These are phyloP conservation scores for Capronia epimyces DNA, from an alignment of 2,329 filamentous ascomycete species.

Conservation along the genomic window DNA sequence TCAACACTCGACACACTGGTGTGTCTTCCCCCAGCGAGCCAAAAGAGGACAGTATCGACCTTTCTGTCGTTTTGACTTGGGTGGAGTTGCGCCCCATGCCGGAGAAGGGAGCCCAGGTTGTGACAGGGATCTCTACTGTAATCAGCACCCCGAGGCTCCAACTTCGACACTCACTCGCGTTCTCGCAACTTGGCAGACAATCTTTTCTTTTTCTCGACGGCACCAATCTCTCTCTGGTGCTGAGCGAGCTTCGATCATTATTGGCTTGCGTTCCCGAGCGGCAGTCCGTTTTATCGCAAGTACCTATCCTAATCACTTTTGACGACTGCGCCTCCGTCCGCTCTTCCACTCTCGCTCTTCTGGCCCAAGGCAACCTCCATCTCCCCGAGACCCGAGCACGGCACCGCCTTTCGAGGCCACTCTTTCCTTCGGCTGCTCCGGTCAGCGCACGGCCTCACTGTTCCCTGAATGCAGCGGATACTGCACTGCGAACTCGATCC, in stretches of 20 bases:
- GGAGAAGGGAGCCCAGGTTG: not conserved
- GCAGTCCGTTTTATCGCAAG: not conserved
- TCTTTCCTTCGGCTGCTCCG: not conserved
- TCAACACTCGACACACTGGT: too few relatives aligned
- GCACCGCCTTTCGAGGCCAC: not conserved
- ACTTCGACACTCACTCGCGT: not conserved
- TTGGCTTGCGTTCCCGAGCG: not conserved
- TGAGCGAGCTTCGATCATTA: constrained; percentile 2
- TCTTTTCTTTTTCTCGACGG: constrained; percentile 6
- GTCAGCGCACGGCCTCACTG: not conserved
- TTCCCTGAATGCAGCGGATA: constrained; percentile 24
- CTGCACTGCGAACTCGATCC: constrained; percentile 17
- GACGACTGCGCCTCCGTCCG: not conserved
- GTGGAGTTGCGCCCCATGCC: not conserved
- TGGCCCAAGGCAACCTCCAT: not conserved
- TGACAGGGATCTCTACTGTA: not conserved
- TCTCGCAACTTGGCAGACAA: constrained; percentile 6
- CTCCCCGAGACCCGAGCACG: too few relatives aligned
- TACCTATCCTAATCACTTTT: too few relatives aligned
- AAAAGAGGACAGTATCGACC: not conserved
- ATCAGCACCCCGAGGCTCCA: not conserved
- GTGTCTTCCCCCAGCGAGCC: too few relatives aligned
- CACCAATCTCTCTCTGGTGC: constrained; percentile 10
- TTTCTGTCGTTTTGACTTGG: not conserved
- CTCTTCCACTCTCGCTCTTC: not conserved